A percentile compares a stretch with the other conserved stretches of the same genome.
Evolutionary conservation across 495 filamentous ascomycete genomes (phyloP).

Genomic region (Podospora tetraspora): DNA sequence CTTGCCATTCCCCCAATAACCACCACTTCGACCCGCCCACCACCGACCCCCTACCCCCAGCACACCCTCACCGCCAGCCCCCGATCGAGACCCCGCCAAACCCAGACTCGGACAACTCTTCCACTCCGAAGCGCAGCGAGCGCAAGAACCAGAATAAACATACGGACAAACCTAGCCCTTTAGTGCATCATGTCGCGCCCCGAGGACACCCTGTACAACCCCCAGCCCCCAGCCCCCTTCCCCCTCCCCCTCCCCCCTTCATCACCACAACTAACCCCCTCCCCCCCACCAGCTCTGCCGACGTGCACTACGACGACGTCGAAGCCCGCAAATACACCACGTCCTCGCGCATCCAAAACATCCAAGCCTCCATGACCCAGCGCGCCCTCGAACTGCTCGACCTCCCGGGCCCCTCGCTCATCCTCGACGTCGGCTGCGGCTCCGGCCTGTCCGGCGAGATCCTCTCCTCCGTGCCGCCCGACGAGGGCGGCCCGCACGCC

Average conservation of each 20-base stretch:
- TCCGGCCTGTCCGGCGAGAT: conserved; percentile 94
- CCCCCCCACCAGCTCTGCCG: conserved; percentile 61
- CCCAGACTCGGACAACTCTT: not conserved
- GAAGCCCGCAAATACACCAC: conserved; percentile 98
- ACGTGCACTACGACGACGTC: conserved; percentile 93
- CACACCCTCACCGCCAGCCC: not conserved
- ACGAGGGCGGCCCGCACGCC: conserved; percentile 76
- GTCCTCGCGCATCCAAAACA: conserved; percentile 86
- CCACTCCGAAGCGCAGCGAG: not conserved
- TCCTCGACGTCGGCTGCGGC: conserved; percentile 94
- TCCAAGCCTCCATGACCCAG: conserved; percentile 90
- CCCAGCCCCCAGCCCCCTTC: no score
- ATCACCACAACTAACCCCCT: not conserved
- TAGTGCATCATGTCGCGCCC: conserved; percentile 92
- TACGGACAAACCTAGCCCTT: not conserved
- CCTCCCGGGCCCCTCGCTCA: conserved; percentile 71
- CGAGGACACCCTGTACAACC: conserved; percentile 83
- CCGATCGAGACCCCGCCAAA: not conserved
- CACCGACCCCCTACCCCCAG: not conserved
- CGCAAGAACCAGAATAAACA: not conserved
- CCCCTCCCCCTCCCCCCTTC: conserved; percentile 1
- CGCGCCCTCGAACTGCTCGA: conserved; percentile 86
- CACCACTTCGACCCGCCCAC: not conserved
- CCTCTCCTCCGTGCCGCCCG: conserved; percentile 58
- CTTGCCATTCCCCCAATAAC: not conserved